Evolutionary conservation across 2,329 filamentous ascomycete species (phyloP).

Genomic region (Pezicula rhizophila): DNA sequence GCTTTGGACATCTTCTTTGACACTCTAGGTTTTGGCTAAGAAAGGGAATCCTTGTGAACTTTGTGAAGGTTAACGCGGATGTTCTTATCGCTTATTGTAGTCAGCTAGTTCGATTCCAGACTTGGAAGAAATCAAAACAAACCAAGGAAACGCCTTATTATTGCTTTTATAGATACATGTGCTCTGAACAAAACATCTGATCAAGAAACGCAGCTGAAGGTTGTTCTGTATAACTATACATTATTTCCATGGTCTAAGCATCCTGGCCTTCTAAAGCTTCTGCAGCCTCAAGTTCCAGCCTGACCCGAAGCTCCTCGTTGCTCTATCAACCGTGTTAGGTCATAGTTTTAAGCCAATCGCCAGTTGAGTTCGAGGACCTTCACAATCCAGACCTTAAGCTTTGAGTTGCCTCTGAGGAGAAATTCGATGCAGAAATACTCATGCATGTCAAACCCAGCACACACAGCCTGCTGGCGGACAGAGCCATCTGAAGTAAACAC

Average conservation of each 20-base stretch:
- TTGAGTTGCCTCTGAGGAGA: neutral
- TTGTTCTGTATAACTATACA: neutral
- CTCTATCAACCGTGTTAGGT: conserved; percentile 1
- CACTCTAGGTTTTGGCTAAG: too few species aligned
- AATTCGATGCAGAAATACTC: neutral
- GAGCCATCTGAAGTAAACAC: neutral
- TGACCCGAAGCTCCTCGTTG: neutral
- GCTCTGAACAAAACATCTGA: neutral
- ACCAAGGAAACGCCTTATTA: neutral
- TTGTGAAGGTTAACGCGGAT: too few species aligned
- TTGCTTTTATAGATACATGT: conserved; percentile 1
- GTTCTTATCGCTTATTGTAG: neutral
- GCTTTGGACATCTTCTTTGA: too few species aligned
- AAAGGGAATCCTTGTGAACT: too few species aligned
- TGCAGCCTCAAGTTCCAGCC: neutral
- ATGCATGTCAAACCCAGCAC: neutral
- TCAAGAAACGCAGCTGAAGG: neutral
- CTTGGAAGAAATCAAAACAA: neutral
- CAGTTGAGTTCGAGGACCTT: neutral
- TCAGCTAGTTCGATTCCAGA: neutral
- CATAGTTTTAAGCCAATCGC: neutral
- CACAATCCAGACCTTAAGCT: neutral
- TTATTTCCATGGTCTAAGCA: neutral
- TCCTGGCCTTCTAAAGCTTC: too few species aligned
- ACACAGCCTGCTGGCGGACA: neutral